These are phyloP conservation scores for Meira nashicola DNA, from an alignment of 1,284 basidiomycete species.

Conservation along the genomic window DNA sequence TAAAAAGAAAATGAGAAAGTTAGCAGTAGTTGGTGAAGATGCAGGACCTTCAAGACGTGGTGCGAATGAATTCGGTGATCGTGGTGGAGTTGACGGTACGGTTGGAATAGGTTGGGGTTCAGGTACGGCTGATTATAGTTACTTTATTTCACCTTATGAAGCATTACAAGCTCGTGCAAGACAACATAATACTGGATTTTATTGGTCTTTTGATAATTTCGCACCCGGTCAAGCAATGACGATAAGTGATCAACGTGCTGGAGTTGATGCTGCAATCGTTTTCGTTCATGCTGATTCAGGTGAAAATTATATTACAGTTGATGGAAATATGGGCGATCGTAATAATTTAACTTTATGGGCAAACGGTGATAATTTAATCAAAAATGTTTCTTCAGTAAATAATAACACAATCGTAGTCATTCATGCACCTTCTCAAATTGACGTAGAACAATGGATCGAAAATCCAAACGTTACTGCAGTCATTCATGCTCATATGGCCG, in stretches of 20 bases:
- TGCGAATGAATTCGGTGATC: constrained; percentile 68
- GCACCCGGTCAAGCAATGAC: constrained; percentile 26
- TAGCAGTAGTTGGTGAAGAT: constrained; percentile 55
- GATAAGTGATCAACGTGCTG: constrained; percentile 27
- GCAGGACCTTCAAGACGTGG: constrained; percentile 66
- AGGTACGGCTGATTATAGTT: constrained; percentile 59
- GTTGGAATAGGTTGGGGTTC: constrained; percentile 75
- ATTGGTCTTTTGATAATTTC: constrained; percentile 63
- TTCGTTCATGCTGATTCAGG: constrained; percentile 57
- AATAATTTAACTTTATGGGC: constrained; percentile 77
- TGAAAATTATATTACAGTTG: constrained; percentile 55
- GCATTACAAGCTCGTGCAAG: constrained; percentile 63
- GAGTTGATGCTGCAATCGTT: constrained; percentile 59
- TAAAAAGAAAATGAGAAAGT: constrained; percentile 22
- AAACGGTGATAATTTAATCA: constrained; percentile 60
- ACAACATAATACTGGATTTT: constrained; percentile 59
- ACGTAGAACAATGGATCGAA: constrained; percentile 36
- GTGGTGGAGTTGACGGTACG: constrained; percentile 60
- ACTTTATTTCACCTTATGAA: constrained; percentile 59
- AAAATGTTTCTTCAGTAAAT: constrained; percentile 23
- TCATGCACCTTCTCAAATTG: constrained; percentile 31
- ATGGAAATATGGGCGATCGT: constrained; percentile 67
- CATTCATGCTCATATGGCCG: constrained; percentile 34
- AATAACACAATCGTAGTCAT: constrained; percentile 43
- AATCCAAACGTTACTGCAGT: constrained; percentile 46